These are phyloP conservation scores for Candida maltosa DNA, from an alignment of 805 yeast genomes.

Conservation along the genomic window DNA sequence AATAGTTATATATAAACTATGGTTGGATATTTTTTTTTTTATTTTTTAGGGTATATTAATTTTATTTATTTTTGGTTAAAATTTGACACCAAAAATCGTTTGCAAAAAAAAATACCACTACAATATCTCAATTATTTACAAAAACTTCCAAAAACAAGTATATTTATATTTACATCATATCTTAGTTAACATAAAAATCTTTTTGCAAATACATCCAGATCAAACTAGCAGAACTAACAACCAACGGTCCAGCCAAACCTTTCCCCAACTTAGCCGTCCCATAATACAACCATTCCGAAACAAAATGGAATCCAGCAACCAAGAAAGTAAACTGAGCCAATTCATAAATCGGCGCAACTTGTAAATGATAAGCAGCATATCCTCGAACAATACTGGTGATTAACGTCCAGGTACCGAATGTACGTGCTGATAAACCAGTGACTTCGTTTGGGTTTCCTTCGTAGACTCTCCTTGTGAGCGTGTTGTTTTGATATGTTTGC, in stretches of 20 bases:
- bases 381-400: constrained; percentile 79
- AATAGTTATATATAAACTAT: too few relatives aligned
- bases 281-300: constrained; percentile 76
- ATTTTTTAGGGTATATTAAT: too few relatives aligned
- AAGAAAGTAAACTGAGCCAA: constrained; percentile 76
- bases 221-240: constrained; percentile 67
- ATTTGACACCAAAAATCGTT: too few relatives aligned
- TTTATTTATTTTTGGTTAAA: too few relatives aligned
- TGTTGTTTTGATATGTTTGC: constrained; percentile 77
- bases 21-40: too few relatives aligned
- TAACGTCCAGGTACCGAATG: constrained; percentile 98
- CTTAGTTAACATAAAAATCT: constrained; percentile 47
- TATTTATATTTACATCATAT: neutral
- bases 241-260: constrained; percentile 85
- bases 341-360: constrained; percentile 68
- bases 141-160: too few relatives aligned
- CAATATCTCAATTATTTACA: too few relatives aligned
- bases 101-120: too few relatives aligned
- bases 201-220: constrained; percentile 78
- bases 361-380: constrained; percentile 79
- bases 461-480: constrained; percentile 78
- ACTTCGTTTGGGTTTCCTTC: constrained; percentile 36
- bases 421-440: constrained; percentile 75
- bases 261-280: constrained; percentile 80
- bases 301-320: constrained; percentile 83